These are phyloP conservation scores for Hypoxylon rickii DNA, from an alignment of 495 filamentous ascomycete species.

Conservation along the genomic window DNA sequence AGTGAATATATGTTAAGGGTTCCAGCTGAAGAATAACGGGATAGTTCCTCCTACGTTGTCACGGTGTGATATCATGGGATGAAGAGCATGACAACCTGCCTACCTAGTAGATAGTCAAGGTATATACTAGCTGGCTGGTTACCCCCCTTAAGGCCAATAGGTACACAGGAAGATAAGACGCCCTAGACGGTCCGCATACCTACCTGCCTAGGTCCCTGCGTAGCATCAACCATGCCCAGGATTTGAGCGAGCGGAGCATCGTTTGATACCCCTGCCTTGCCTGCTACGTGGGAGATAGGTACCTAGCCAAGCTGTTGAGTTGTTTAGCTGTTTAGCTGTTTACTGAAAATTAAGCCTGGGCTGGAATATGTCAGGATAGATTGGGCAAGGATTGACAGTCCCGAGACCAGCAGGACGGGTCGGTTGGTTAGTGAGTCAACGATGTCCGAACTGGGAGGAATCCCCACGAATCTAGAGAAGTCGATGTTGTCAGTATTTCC, in stretches of 20 bases:
- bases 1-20: constrained; percentile 10
- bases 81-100: constrained; percentile 3
- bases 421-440: constrained; percentile 2
- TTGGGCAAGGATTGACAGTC: constrained; percentile 20
- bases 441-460: constrained; percentile 19
- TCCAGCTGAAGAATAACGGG: constrained; percentile 14
- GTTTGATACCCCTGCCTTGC: constrained; percentile 8
- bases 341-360: constrained; percentile 13
- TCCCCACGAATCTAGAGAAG: constrained; percentile 20
- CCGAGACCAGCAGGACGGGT: constrained; percentile 8
- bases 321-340: too few species aligned
- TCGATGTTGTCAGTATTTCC: constrained; percentile 11
- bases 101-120: too few species aligned
- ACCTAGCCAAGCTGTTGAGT: too few species aligned
- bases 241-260: constrained; percentile 8
- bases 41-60: not conserved
- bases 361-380: constrained; percentile 16
- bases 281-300: too few species aligned
- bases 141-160: too few species aligned
- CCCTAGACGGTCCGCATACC: not conserved
- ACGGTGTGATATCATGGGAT: constrained; percentile 14
- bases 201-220: too few species aligned
- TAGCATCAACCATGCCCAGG: too few species aligned
- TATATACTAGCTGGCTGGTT: too few species aligned
- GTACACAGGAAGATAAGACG: constrained; percentile 20